Conservation (phyloP, 495 filamentous ascomycete genomes). For the Neohortaea acidophila region DNA sequence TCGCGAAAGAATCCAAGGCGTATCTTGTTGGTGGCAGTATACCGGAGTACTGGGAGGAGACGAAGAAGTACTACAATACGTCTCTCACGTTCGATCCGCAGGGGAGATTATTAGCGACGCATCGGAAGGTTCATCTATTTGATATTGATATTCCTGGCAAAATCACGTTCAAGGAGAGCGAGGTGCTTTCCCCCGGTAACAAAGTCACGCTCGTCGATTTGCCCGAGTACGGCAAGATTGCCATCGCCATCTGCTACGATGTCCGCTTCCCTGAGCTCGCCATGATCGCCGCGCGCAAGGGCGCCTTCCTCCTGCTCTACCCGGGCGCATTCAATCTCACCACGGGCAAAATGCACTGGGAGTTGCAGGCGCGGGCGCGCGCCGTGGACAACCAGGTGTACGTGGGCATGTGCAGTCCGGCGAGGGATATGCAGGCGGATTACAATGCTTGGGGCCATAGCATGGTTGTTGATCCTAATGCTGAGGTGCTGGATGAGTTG, state of each 20-base stretch:
- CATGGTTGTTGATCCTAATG: constrained; percentile 80
- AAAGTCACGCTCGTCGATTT: constrained; percentile 67
- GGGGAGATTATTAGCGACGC: constrained; percentile 64
- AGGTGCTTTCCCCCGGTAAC: constrained; percentile 72
- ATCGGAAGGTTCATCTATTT: constrained; percentile 95
- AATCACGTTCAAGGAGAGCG: constrained; percentile 80
- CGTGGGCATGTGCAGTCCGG: constrained; percentile 83
- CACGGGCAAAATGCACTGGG: constrained; percentile 86
- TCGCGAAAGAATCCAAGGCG: constrained; percentile 57
- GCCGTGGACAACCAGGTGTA: constrained; percentile 93
- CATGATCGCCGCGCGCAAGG: constrained; percentile 72
- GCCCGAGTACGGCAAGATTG: constrained; percentile 72
- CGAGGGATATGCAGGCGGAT: constrained; percentile 55
- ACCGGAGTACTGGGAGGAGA: constrained; percentile 51
- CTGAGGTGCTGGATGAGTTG: constrained; percentile 55
- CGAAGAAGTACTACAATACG: constrained; percentile 82
- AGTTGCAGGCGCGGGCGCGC: constrained; percentile 61
- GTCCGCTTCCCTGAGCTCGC: constrained; percentile 90
- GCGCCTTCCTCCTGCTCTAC: constrained; percentile 72
- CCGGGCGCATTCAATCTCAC: constrained; percentile 93
- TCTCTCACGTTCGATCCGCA: constrained; percentile 63
- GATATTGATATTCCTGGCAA: constrained; percentile 96
- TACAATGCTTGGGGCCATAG: constrained; percentile 92
- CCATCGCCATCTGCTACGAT: constrained; percentile 90
- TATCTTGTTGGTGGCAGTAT: constrained; percentile 89